Evolutionary conservation across 768 basidiomycete genomes (phyloP), one percentile per base, ranked within the genome.

Genomic region (Mycena pura): DNA sequence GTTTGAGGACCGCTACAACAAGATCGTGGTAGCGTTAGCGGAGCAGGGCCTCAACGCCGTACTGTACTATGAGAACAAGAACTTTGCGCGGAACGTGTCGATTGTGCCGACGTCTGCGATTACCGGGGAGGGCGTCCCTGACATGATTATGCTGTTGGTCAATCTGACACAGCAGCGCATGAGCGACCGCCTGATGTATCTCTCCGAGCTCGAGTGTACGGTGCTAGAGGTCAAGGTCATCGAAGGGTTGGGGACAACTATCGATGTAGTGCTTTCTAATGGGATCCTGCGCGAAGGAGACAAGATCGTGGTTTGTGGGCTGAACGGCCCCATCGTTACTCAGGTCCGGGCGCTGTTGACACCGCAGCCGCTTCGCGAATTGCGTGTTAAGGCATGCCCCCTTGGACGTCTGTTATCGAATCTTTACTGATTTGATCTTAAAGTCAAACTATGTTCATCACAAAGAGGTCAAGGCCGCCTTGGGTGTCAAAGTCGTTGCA

Each of bases 71-170:
- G 92, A 98, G 49, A 99, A 99, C 87, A 96, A 93, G 82, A 95
- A 85, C 77, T 90, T 97, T 63, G 93, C 88, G 52, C 86, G 91
- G 60, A 96, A 94, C 68, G 95, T 99, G 60, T 99, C 96, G 2
- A 83, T 99, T 47, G 96, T 99, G 13, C 96, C 97, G 28, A 99
- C 96, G 5, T 99, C 97, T 55, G 97, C 97, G 31, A 88, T 97
- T 76, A 98, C 96, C 4, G 97, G 96, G 56, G 97, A 99, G 78
- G 97, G 97, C 74, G 84, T 99, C 11, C 97, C 97, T 27, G 97
- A 99, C 79, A 96, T 99, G 96, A 95, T 99, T 78, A 93, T 96
- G 93, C 84, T 99, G 25, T 88, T 99, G 71, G 87, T 98, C 77
- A 96, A 97, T 74, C 84, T 99, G 53, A 99, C 96, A 15, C 96